Evolutionary conservation across 768 basidiomycete species (phyloP).

Genomic region (Phylloporus scabripes): DNA sequence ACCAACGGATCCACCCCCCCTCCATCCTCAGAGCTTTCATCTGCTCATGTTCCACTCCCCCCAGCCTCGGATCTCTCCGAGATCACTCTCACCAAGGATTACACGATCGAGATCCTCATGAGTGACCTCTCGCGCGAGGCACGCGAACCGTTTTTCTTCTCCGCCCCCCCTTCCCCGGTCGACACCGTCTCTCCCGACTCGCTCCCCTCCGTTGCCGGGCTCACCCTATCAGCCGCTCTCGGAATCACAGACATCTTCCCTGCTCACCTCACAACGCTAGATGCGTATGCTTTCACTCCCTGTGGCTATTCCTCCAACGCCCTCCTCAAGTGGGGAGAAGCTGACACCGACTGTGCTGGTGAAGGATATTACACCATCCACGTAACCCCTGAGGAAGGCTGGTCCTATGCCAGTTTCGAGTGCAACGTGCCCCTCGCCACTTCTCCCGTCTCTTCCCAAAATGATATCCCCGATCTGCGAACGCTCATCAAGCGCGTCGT

Average conservation of each 20-base stretch:
- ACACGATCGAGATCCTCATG: conserved; percentile 98
- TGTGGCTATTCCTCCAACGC: conserved; percentile 97
- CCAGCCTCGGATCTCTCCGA: conserved; percentile 11
- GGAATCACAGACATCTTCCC: conserved; percentile 86
- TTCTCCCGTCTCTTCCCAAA: conserved; percentile 25
- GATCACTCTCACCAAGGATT: conserved; percentile 50
- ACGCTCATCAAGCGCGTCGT: conserved; percentile 86
- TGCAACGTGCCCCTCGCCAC: conserved; percentile 81
- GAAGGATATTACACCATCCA: conserved; percentile 99
- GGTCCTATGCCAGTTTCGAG: conserved; percentile 98
- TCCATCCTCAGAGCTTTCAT: conserved; percentile 13
- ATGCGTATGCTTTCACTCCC: conserved; percentile 90
- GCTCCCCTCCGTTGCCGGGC: conserved; percentile 24
- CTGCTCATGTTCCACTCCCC: conserved; percentile 11
- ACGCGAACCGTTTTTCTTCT: conserved; percentile 72
- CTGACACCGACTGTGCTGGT: conserved; percentile 30
- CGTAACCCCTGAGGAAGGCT: conserved; percentile 95
- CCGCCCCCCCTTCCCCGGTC: conserved; percentile 39
- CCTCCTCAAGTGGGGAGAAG: conserved; percentile 57
- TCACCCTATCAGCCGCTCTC: conserved; percentile 55
- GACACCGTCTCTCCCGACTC: conserved; percentile 43
- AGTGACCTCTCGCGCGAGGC: conserved; percentile 74
- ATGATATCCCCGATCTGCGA: conserved; percentile 64
- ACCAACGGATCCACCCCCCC: conserved; percentile 19
- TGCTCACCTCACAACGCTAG: conserved; percentile 69